Conservation (phyloP, 768 basidiomycete genomes). For the Termitomyces heimii region DNA sequence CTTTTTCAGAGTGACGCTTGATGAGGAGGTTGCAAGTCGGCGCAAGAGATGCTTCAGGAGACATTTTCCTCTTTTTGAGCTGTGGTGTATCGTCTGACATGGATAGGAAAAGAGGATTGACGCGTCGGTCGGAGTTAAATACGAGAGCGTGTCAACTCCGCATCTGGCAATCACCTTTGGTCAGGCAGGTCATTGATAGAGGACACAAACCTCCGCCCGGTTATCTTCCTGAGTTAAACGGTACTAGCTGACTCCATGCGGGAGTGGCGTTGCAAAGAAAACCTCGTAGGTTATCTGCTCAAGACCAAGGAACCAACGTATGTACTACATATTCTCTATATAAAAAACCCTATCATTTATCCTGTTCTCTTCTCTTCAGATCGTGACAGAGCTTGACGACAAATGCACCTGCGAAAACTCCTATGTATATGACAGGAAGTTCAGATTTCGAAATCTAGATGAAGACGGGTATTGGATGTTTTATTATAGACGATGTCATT, state of each 20-base stretch:
- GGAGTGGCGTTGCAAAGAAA: neutral
- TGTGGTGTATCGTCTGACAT: constrained; percentile 28
- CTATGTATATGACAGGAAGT: neutral
- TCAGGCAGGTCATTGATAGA: neutral
- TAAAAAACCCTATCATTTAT: neutral
- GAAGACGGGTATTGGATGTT: neutral
- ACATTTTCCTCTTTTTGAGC: constrained; percentile 59
- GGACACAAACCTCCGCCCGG: neutral
- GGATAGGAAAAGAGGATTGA: constrained; percentile 11
- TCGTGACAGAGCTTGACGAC: neutral
- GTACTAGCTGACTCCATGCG: neutral
- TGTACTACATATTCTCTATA: neutral
- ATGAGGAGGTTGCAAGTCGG: constrained; percentile 57
- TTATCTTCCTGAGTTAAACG: neutral
- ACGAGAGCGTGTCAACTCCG: constrained; percentile 27
- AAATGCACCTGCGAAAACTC: neutral
- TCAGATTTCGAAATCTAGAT: neutral
- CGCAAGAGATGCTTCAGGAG: constrained; percentile 22
- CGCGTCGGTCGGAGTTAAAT: constrained; percentile 32
- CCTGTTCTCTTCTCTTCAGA: neutral
- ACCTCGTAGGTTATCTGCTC: neutral
- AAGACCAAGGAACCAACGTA: neutral
- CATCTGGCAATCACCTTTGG: constrained; percentile 7
- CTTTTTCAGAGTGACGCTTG: constrained; percentile 80
- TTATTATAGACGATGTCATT: neutral